phyloP scores from a whole-genome alignment of 345 rosid genomes.

The Sonneratia alba region DNA sequence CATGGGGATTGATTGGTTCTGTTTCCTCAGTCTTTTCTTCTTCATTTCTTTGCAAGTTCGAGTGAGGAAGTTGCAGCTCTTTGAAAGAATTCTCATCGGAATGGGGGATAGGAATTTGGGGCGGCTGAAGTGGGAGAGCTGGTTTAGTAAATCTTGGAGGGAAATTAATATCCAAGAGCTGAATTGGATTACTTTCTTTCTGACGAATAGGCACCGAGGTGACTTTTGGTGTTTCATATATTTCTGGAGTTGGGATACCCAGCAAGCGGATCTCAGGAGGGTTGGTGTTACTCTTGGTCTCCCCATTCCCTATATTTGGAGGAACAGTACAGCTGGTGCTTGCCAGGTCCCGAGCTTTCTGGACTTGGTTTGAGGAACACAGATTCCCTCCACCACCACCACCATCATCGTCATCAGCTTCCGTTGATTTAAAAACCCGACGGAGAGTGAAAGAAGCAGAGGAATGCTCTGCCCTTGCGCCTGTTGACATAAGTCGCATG shows the following conservation, averaged over 20 bases:
- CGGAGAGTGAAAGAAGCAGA: slow-evolving; percentile 81
- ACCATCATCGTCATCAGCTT: slow-evolving; percentile 19
- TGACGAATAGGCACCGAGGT: slow-evolving; percentile 54
- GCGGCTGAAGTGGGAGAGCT: slow-evolving; percentile 14
- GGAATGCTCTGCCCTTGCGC: slow-evolving; percentile 85
- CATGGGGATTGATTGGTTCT: slow-evolving; percentile 13
- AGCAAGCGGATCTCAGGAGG: slow-evolving; percentile 43
- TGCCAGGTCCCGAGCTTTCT: slow-evolving; percentile 32
- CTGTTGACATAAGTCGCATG: slow-evolving; percentile 79
- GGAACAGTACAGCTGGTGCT: slow-evolving; percentile 35
- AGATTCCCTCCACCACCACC: slow-evolving; percentile 30
- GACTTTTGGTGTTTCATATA: slow-evolving; percentile 69
- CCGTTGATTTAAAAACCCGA: slow-evolving; percentile 65
- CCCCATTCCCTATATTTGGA: slow-evolving; percentile 33
- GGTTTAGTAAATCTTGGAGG: slow-evolving; percentile 49
- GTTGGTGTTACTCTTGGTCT: slow-evolving; percentile 23
- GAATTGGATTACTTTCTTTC: slow-evolving; percentile 44
- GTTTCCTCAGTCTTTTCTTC: slow-evolving; percentile 19
- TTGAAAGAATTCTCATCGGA: slow-evolving; percentile 23
- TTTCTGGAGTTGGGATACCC: slow-evolving; percentile 89
- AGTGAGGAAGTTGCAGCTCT: slow-evolving; percentile 16
- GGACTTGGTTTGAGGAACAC: slow-evolving; percentile 39
- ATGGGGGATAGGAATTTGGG: slow-evolving; percentile 21
- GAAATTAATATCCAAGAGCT: slow-evolving; percentile 88
- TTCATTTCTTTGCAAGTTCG: slow-evolving; percentile 17